These are phyloP conservation scores for Fusarium coffeatum DNA, from an alignment of 2,329 filamentous ascomycete genomes.

Conservation along the genomic window DNA sequence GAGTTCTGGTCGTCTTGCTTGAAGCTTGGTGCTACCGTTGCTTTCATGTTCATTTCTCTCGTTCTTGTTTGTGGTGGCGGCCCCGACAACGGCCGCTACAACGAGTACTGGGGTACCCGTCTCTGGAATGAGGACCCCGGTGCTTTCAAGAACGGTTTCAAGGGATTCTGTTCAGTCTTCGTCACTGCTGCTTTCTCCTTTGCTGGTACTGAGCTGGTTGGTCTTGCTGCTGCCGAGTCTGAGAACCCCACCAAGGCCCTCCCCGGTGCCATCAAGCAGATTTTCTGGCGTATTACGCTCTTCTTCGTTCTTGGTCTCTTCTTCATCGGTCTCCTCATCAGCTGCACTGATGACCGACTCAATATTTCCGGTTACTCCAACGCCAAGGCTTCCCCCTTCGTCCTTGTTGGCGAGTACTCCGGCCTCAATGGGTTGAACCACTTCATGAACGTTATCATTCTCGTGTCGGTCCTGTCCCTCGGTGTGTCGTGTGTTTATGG, in stretches of 20 bases:
- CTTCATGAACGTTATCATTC: slow-evolving; percentile 66
- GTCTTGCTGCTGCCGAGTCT: slow-evolving; percentile 76
- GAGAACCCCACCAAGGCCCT: slow-evolving; percentile 75
- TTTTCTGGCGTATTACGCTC: slow-evolving; percentile 64
- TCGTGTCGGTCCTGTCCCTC: slow-evolving; percentile 66
- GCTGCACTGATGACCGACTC: slow-evolving; percentile 58
- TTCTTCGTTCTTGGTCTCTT: slow-evolving; percentile 63
- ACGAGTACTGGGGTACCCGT: slow-evolving; percentile 57
- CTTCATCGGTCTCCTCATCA: slow-evolving; percentile 61
- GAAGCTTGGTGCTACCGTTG: slow-evolving; percentile 67
- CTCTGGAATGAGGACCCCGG: slow-evolving; percentile 51
- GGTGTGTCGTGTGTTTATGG: slow-evolving; percentile 67
- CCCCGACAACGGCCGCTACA: slow-evolving; percentile 58
- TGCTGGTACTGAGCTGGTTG: slow-evolving; percentile 75
- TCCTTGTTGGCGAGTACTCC: slow-evolving; percentile 63
- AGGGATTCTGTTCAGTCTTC: slow-evolving; percentile 76
- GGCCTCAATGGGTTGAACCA: slow-evolving; percentile 60
- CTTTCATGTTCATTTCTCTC: slow-evolving; percentile 72
- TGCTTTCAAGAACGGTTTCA: slow-evolving; percentile 76
- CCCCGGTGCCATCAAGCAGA: slow-evolving; percentile 83
- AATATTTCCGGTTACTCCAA: slow-evolving; percentile 43
- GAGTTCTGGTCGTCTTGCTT: slow-evolving; percentile 67
- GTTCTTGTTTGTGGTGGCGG: slow-evolving; percentile 69
- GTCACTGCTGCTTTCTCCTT: slow-evolving; percentile 79
- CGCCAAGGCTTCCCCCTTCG: slow-evolving; percentile 61